A percentile compares a stretch with the other conserved stretches of the same genome.
Evolutionary conservation across 495 filamentous ascomycete species (phyloP).

Genomic region (Aspergillus hancockii): DNA sequence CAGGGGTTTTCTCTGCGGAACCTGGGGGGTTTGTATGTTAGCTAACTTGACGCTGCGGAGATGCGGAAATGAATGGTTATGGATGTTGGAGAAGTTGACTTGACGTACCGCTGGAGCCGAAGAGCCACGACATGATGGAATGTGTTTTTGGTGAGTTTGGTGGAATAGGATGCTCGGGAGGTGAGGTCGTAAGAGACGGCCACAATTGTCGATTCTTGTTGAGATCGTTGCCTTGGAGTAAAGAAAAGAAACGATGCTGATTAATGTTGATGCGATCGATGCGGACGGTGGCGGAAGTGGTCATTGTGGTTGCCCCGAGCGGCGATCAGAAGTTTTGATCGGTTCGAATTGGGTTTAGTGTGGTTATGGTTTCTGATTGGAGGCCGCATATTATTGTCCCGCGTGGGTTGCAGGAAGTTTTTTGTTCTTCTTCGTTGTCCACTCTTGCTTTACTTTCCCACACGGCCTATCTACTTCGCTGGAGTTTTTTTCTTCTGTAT

Average conservation of each 20-base stretch:
- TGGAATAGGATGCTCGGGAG: not conserved
- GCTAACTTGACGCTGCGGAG: conserved; percentile 3
- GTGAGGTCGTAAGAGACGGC: not conserved
- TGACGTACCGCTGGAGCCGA: conserved; percentile 42
- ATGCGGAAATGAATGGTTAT: conserved; percentile 6
- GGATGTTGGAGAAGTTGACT: conserved; percentile 7
- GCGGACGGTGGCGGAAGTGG: conserved; percentile 24
- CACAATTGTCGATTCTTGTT: not conserved
- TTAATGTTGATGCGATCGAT: conserved; percentile 25
- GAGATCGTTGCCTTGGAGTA: not conserved
- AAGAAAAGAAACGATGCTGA: conserved; percentile 18
- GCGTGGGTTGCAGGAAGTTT: not conserved
- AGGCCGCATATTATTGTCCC: not conserved
- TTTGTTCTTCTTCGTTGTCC: conserved; percentile 5
- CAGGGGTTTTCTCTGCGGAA: conserved; percentile 27
- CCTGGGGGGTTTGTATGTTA: conserved; percentile 5
- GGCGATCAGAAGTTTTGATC: conserved; percentile 8
- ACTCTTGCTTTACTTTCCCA: not conserved
- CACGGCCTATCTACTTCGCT: conserved; percentile 1
- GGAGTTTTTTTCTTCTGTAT: not conserved
- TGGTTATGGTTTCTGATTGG: not conserved
- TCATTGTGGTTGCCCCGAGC: conserved; percentile 19
- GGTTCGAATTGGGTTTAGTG: conserved; percentile 10
- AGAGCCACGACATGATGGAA: conserved; percentile 44
- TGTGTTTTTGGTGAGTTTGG: not conserved